Percentiles rank a stretch among this genome's conserved stretches.
These are phyloP conservation scores for Pythium phragmitis DNA, from an alignment of 352 stramenopile species.

Conservation along the genomic window DNA sequence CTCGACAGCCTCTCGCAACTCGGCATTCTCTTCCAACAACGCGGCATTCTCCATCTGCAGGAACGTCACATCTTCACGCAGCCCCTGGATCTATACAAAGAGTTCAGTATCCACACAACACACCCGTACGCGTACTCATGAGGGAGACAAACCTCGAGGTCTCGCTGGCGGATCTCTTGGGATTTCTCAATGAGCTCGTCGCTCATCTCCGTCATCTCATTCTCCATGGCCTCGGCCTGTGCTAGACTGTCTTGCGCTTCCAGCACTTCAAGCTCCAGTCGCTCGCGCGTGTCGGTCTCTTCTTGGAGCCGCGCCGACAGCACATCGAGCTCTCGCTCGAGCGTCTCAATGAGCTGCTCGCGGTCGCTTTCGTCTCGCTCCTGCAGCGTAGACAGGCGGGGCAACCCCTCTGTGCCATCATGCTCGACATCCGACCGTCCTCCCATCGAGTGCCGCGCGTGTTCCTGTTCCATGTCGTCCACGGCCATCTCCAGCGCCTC, in stretches of 20 bases:
- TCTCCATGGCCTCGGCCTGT: conserved; percentile 72
- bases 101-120: not conserved
- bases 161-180: conserved; percentile 60
- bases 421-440: conserved; percentile 37
- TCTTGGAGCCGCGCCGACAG: conserved; percentile 59
- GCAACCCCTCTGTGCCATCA: conserved; percentile 27
- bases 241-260: conserved; percentile 59
- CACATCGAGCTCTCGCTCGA: conserved; percentile 66
- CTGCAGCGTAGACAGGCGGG: conserved; percentile 51
- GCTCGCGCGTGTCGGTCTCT: conserved; percentile 55
- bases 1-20: conserved; percentile 24
- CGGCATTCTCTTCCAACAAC: conserved; percentile 47
- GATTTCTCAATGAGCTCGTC: conserved; percentile 78
- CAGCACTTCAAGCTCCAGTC: conserved; percentile 55
- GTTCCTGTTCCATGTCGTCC: not conserved
- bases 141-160: conserved; percentile 40
- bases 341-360: conserved; percentile 66
- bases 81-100: conserved; percentile 39
- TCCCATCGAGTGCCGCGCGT: conserved; percentile 5
- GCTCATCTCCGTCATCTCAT: conserved; percentile 72
- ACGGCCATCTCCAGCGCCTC: conserved; percentile 26
- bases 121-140: not conserved
- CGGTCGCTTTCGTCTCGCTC: conserved; percentile 61
- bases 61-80: conserved; percentile 42
- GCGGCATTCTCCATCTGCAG: conserved; percentile 51